phyloP scores from a whole-genome alignment of 495 filamentous ascomycete species.

The Aspergillus cristatus region DNA sequence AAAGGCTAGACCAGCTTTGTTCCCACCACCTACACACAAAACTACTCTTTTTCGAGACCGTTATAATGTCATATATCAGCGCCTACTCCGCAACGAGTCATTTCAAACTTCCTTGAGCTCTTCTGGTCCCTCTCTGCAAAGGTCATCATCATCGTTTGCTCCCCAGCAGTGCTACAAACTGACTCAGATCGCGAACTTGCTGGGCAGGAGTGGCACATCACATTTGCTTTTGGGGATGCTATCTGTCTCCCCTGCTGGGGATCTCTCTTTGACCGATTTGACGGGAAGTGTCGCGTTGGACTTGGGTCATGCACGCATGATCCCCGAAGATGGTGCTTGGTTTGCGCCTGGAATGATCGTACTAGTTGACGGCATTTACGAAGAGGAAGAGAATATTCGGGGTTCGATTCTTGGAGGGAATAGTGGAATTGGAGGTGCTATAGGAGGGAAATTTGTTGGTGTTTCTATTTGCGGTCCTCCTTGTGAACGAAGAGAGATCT shows the following conservation, averaged over 20 bases:
- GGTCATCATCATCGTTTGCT: conserved; percentile 45
- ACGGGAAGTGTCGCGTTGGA: conserved; percentile 84
- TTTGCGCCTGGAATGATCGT: conserved; percentile 93
- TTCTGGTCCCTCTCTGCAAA: conserved; percentile 36
- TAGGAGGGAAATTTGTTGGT: conserved; percentile 81
- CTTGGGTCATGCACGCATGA: conserved; percentile 65
- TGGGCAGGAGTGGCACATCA: conserved; percentile 74
- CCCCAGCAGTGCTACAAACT: conserved; percentile 68
- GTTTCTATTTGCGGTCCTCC: conserved; percentile 86
- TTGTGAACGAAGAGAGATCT: conserved; percentile 71
- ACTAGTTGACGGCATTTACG: conserved; percentile 85
- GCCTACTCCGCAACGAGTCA: conserved; percentile 82
- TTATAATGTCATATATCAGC: conserved; percentile 83
- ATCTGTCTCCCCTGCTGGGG: conserved; percentile 70
- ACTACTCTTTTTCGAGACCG: conserved; percentile 79
- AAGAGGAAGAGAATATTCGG: conserved; percentile 69
- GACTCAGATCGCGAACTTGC: conserved; percentile 85
- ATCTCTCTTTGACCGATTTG: conserved; percentile 70
- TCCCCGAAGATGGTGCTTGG: conserved; percentile 82
- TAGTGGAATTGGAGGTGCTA: conserved; percentile 75
- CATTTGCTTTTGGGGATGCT: conserved; percentile 86
- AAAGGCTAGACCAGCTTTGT: conserved; percentile 58
- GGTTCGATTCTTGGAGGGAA: conserved; percentile 61
- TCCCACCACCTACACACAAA: conserved; percentile 73
- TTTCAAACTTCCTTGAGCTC: conserved; percentile 69